phyloP scores from a whole-genome alignment of 148 eudicot genomes.

The Drosera capensis region DNA sequence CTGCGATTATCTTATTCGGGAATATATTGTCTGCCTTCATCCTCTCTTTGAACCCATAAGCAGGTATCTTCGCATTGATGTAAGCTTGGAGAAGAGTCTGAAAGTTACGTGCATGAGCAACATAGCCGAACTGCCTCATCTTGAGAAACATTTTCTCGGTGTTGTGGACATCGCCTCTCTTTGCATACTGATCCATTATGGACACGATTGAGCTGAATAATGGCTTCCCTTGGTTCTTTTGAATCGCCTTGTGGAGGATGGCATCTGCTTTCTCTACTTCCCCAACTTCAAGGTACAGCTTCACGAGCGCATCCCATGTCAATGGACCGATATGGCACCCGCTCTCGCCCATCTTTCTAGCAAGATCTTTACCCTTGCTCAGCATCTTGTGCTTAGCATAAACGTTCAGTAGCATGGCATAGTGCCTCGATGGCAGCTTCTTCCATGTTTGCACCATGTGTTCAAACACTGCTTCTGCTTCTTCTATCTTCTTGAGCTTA shows the following conservation, averaged over 20 bases:
- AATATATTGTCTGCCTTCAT: slow-evolving; percentile 73
- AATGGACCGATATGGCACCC: slow-evolving; percentile 47
- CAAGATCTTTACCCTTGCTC: slow-evolving; percentile 52
- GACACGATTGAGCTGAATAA: slow-evolving; percentile 35
- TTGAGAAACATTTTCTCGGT: slow-evolving; percentile 56
- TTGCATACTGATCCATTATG: slow-evolving; percentile 57
- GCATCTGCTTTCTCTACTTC: slow-evolving; percentile 83
- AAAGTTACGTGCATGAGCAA: slow-evolving; percentile 27
- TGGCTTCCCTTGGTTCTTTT: slow-evolving; percentile 26
- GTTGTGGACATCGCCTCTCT: slow-evolving; percentile 66
- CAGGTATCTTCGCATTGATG: slow-evolving; percentile 48
- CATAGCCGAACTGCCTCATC: slow-evolving; percentile 63
- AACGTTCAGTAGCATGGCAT: slow-evolving; percentile 32
- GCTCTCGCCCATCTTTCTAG: slow-evolving; percentile 50
- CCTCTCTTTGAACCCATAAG: slow-evolving; percentile 80
- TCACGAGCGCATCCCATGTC: slow-evolving; percentile 69
- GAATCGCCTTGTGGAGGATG: slow-evolving; percentile 36
- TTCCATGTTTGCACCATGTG: slow-evolving; percentile 18
- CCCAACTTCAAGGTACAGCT: slow-evolving; percentile 62
- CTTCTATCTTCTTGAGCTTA: slow-evolving; percentile 37
- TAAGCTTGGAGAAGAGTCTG: slow-evolving; percentile 28
- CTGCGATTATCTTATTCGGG: slow-evolving; percentile 36
- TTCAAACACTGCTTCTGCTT: slow-evolving; percentile 61
- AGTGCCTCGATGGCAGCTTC: slow-evolving; percentile 24
- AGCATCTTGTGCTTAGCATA: slow-evolving; percentile 70